Evolutionary conservation across 2,329 filamentous ascomycete species (phyloP), one percentile per base, ranked within the genome.

Genomic region (Cucurbitaria berberidis): DNA sequence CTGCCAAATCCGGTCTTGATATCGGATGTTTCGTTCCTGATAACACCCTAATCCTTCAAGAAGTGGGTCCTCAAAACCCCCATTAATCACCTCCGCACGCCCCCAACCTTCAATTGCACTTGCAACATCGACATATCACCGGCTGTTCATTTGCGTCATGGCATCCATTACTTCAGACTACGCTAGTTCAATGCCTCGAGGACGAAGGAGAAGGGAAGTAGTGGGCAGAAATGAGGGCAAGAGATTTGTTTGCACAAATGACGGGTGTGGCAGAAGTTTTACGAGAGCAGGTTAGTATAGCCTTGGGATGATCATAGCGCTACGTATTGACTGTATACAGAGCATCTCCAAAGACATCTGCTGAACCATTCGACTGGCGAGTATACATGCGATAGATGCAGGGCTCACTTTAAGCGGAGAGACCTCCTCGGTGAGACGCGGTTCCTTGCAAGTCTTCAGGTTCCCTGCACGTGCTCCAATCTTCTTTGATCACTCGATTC

Each of bases 331-430:
- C 30, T n/a, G 30, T 34, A 13, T n/a, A 34, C 30, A 7, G 93
- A 98, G 76, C 93, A 98, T 80, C 80, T 98, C 79, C 96, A 97
- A 77, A 87, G 93, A 42, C 93, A 98, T 77, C 90, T 97, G 76
- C 78, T 98, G 59, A 98, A 98, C 72, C 93, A 89, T 89, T 82
- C 76, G 81, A 68, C 59, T 19, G 73, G 73, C 11, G 80, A 82
- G 38, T 80, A 79, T 54, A 85, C 83, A 3, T 88, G 85, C 63
- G 71, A 80, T 44, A 75, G 85, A 62, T 88, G 86, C 57, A 79
- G 80, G 51, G 83, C 84, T 24, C 83, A 86, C 63, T 87, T 87
- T 69, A 84, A 84, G 62, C 78, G 85, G 39, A 82, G 80, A 22
- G 85, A 87, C 68, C 72, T 87, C 36, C 70, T 86, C 51, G 81